Base-by-base conservation (phyloP, 164 flowering plant species). In the Akebia trifoliata region DNA sequence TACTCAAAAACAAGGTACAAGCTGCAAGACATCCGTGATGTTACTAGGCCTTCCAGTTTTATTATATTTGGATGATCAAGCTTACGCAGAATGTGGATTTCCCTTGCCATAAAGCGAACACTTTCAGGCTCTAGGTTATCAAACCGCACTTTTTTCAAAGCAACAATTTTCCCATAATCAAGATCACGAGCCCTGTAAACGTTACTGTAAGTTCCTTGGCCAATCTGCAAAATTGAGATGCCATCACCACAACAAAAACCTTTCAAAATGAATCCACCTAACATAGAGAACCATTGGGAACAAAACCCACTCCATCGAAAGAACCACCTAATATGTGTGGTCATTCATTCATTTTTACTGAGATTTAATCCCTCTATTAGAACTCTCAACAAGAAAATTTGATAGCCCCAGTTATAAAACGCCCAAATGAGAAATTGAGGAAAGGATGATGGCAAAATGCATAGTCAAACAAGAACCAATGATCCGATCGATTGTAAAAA, bases 61-160 rank as follows among this genome's bases (percentile, higher is more conserved):
- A 92, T 81, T 48, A 92, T 71, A 74, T 92, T 92, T 47, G 93
- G 93, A 74, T 92, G 98, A 67, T 92, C 87, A 72, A 92, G 95
- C 67, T 79, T 72, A 14, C 98, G 96, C 48, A 92, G 69, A 66
- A 88, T 80, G 52, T 76, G 82, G 62, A 92, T 89, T 74, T 92
- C 98, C 74, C 98, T 83, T 34, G 98, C 96, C 98, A 92, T 92
- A 69, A 90, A 90, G 34, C 88, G 86, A 56, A 90, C 97, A 70
- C 97, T 87, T 74, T 87, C 97, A 59, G 93, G 95, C 74, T 89
- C 96, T 52, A 83, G 66, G 70, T 87, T 89, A 64, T 86, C 95
- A 76, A 92, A 89, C 59, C 95, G 76, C 21, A 92, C 98, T 80
- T 89, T 89, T 73, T 92, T 92, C 70, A 92, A 60, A 58, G 98